These are phyloP conservation scores for Cerioporus squamosus DNA, from an alignment of 1,284 basidiomycete species.

Conservation along the genomic window DNA sequence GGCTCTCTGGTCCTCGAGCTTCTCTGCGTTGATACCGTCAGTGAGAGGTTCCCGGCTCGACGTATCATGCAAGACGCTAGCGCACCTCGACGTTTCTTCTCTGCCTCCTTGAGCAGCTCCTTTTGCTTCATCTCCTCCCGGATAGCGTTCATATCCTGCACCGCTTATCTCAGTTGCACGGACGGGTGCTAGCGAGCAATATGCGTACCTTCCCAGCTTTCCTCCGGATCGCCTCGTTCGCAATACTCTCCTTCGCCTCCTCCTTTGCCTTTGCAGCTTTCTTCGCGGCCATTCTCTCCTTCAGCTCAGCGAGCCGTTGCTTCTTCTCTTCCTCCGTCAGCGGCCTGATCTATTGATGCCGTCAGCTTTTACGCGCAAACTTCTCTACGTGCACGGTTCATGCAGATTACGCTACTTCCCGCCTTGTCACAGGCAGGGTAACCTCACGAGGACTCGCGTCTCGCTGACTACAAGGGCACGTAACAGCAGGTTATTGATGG, in stretches of 20 bases:
- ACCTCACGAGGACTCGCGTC: too few relatives aligned
- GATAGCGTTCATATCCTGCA: conserved; percentile 70
- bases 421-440: too few relatives aligned
- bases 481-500: too few relatives aligned
- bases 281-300: conserved; percentile 80
- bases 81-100: conserved; percentile 75
- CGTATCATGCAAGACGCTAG: too few relatives aligned
- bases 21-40: conserved; percentile 59
- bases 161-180: neutral
- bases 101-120: conserved; percentile 80
- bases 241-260: conserved; percentile 73
- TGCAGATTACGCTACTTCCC: too few relatives aligned
- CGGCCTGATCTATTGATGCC: conserved; percentile 72
- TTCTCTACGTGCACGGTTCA: too few relatives aligned
- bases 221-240: conserved; percentile 81
- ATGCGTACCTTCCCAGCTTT: conserved; percentile 80
- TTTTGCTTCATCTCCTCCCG: conserved; percentile 82
- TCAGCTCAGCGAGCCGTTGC: conserved; percentile 78
- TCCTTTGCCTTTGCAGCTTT: conserved; percentile 69
- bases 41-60: conserved; percentile 2
- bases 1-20: conserved; percentile 84
- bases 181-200: neutral
- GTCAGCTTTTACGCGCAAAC: neutral
- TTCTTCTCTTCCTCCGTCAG: conserved; percentile 95
- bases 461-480: too few relatives aligned